Base-by-base conservation (phyloP, 768 basidiomycete species). In the Scleroderma bovista region DNA sequence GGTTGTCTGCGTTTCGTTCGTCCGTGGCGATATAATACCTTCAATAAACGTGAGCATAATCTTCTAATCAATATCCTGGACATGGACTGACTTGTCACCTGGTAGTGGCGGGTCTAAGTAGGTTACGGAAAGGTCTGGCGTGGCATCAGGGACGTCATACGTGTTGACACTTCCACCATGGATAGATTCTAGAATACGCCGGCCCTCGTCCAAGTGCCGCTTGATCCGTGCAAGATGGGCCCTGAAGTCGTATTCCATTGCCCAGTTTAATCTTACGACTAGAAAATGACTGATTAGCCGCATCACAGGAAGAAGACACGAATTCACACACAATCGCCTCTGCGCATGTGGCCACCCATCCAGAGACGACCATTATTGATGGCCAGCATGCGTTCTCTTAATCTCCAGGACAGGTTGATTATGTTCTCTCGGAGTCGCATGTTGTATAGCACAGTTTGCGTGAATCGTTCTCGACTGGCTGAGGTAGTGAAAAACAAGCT, bases 261-360 rank as follows among this genome's bases (percentile, higher is more conserved):
- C 53, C 68, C 73, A 76, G 22, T 56, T 61, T 17, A 60, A 16
- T 24, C 50, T 50, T 31, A 64, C 47, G 47, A 69, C 70, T 63
- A 48, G 47, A 44, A 20, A 29, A 11, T 10, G 6, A 29, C 12
- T 29, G 7, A 23, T 13, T 3, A 26, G 22, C 11, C 23, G 6
- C 6, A 16, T 9, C 29, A 9, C 17, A 8, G 10, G 31, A 23
- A 15, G n/a, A 51, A 23, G 0, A 24, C 17, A 17, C 9, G 10
- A 3, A 46, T 40, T 15, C 38, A 40, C 71, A 59, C 44, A 74
- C 72, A 74, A 43, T 74, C 72, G 1, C 74, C 74, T 44, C 72
- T 62, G 31, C 72, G 72, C 74, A 75, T 74, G 29, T 74, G 72
- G 9, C 68, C 70, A 41, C 69, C 69, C 69, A 75, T 70, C 74